Evolutionary conservation across 2,329 filamentous ascomycete genomes (phyloP).

Genomic region (Fusarium buxicola): DNA sequence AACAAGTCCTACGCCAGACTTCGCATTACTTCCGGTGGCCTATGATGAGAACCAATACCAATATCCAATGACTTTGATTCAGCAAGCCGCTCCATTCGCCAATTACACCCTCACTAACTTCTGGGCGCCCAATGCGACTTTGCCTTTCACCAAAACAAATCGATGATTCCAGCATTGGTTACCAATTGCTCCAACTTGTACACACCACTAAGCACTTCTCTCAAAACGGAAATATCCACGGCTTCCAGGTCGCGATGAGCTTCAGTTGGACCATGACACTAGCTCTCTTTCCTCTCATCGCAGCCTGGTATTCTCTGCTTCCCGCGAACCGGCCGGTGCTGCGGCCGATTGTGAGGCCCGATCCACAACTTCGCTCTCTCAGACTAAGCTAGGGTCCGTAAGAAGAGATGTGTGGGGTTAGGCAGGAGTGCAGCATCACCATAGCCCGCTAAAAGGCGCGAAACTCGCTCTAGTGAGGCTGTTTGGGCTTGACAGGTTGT

Average conservation of each 20-base stretch:
- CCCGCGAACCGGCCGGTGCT: conserved; percentile 28
- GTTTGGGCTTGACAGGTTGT: conserved; percentile 43
- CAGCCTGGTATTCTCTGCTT: conserved; percentile 26
- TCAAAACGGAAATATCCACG: conserved; percentile 28
- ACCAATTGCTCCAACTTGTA: conserved; percentile 17
- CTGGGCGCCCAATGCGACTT: conserved; percentile 34
- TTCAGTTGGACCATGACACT: conserved; percentile 12
- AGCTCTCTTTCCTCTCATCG: conserved; percentile 29
- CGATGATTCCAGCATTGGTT: conserved; percentile 8
- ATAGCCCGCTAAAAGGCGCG: conserved; percentile 20
- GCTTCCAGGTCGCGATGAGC: conserved; percentile 5
- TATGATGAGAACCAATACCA: conserved; percentile 12
- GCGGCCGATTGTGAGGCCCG: conserved; percentile 29
- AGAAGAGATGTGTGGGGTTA: conserved; percentile 43
- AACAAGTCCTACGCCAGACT: neutral
- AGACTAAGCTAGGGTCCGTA: conserved; percentile 34
- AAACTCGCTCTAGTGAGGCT: conserved; percentile 40
- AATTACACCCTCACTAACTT: conserved; percentile 22
- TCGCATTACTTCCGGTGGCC: conserved; percentile 20
- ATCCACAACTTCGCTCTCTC: conserved; percentile 25
- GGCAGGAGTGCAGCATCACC: conserved; percentile 46
- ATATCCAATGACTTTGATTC: conserved; percentile 9
- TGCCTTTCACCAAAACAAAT: conserved; percentile 9
- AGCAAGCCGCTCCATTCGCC: conserved; percentile 5
- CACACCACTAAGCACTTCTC: conserved; percentile 31